Evolutionary conservation across 805 yeast genomes (phyloP), one percentile per base, ranked within the genome.

Genomic region (Zygosaccharomyces pseudorouxii): DNA sequence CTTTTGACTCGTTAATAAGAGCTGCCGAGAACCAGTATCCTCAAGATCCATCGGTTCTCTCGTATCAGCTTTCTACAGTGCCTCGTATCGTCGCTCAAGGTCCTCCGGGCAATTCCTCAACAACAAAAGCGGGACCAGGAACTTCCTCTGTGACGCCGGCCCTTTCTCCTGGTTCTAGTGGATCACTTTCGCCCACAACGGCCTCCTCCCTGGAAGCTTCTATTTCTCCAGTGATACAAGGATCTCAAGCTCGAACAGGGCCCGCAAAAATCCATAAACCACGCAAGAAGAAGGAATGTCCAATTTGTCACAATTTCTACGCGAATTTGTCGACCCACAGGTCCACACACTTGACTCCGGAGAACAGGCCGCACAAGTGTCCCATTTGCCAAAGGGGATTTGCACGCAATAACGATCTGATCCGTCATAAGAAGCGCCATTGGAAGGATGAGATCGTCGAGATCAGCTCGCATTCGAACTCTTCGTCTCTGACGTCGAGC

Each of bases 371-470:
- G 0, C 92, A 83, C 62, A 72, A 80, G 39, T 89, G 97, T 67
- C 73, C 78, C 37, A 78, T 81, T 29, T 89, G 97, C 65, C 74
- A 78, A 36, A 79, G 96, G 51, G 95, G 96, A 2, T 89, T 89
- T 69, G 87, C 93, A 12, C 75, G 97, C 50, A 84, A 90, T 38
- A 90, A 90, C 64, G 97, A 89, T 64, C 71, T 90, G 55, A 78
- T 84, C 55, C 76, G 97, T 52, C 97, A 89, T 65, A 81, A 82
- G 58, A 89, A 87, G 67, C 78, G 92, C 49, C 97, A 89, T 65
- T 79, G 89, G 76, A 84, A 85, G 56, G 92, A 84, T 56, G 62
- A 60, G 30, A 50, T 51, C n/a, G 42, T 53, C 18, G 49, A 43
- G 33, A 42, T 45, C 27, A 37, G 47, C 42, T 27, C 51, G 16